These are phyloP conservation scores for Tricholoma matsutake DNA, from an alignment of 768 basidiomycete genomes.

Conservation along the genomic window DNA sequence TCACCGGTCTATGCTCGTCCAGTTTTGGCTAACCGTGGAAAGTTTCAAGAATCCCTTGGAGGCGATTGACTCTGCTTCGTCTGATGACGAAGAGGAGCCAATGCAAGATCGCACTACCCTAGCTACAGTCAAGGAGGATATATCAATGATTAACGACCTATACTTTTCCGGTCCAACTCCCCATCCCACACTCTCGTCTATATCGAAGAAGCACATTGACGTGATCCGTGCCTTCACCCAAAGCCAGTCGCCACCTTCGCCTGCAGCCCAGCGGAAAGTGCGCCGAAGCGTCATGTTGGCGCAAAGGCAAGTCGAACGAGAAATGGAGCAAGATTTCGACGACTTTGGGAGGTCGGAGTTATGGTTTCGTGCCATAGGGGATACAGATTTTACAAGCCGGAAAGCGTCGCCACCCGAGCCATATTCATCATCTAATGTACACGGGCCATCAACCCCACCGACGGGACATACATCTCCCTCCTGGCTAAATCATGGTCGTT, in stretches of 20 bases:
- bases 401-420: neutral
- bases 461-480: constrained; percentile 7
- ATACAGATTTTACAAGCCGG: constrained; percentile 44
- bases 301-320: constrained; percentile 80
- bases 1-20: constrained; percentile 78
- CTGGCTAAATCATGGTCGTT: constrained; percentile 12
- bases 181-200: constrained; percentile 56
- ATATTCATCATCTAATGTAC: neutral
- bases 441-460: neutral
- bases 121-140: constrained; percentile 77
- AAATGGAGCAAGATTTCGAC: constrained; percentile 91
- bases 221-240: constrained; percentile 66
- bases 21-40: constrained; percentile 97
- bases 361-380: constrained; percentile 86
- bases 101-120: constrained; percentile 53
- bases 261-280: constrained; percentile 49
- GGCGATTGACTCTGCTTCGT: constrained; percentile 69
- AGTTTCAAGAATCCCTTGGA: constrained; percentile 97
- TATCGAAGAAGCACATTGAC: constrained; percentile 69
- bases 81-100: constrained; percentile 53
- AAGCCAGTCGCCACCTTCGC: constrained; percentile 41
- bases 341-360: constrained; percentile 86
- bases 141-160: constrained; percentile 82
- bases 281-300: constrained; percentile 78
- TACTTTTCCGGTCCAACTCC: constrained; percentile 70